phyloP scores from a whole-genome alignment of 345 rosid genomes.

The Gossypium australe region DNA sequence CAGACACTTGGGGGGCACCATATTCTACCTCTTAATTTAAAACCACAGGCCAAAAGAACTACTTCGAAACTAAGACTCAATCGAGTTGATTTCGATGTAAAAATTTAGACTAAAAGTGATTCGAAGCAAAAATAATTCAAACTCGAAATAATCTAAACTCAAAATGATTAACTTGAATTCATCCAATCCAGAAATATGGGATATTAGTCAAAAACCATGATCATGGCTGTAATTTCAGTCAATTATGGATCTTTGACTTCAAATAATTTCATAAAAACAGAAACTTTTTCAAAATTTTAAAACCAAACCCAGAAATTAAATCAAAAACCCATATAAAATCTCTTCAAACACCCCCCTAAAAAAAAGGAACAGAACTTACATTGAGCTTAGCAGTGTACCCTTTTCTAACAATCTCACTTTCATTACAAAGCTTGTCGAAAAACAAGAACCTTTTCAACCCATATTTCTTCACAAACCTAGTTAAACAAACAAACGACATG shows the following conservation, averaged over 20 bases:
- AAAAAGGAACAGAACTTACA: slow-evolving; percentile 34
- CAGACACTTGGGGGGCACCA: not conserved
- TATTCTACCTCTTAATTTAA: too few species aligned
- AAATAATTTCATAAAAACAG: not conserved
- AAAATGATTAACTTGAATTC: too few species aligned
- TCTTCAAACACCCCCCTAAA: not conserved
- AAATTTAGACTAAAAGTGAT: too few species aligned
- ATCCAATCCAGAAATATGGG: too few species aligned
- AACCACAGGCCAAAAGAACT: too few species aligned
- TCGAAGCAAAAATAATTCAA: too few species aligned
- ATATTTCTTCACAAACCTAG: slow-evolving; percentile 53
- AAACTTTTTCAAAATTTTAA: not conserved
- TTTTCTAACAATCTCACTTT: slow-evolving; percentile 67
- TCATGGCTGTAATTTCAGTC: not conserved
- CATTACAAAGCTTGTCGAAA: slow-evolving; percentile 85
- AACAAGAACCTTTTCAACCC: slow-evolving; percentile 79
- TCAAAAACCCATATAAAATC: not conserved
- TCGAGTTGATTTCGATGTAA: too few species aligned
- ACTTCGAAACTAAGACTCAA: too few species aligned
- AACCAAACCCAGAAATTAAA: not conserved
- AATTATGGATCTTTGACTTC: not conserved
- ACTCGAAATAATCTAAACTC: too few species aligned
- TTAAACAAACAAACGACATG: slow-evolving; percentile 63
- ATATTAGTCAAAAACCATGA: not conserved
- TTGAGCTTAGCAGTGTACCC: slow-evolving; percentile 74